Percentiles rank a stretch among this genome's conserved stretches.
phyloP scores from a whole-genome alignment of 2,329 filamentous ascomycete species.

The Teratosphaeria pseudoeucalypti region DNA sequence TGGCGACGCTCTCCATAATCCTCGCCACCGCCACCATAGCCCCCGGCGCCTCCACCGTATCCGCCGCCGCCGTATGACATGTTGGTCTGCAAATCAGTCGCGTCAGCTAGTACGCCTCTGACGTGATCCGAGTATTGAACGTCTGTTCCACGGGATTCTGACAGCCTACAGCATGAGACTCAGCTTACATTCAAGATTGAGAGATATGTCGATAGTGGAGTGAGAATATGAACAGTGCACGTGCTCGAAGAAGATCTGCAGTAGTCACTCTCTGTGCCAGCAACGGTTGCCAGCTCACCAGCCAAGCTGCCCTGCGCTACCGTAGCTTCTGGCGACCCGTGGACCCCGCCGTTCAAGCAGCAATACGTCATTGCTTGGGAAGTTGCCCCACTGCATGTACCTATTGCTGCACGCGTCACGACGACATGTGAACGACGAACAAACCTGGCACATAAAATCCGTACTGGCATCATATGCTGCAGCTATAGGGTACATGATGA shows the following conservation, averaged over 20 bases:
- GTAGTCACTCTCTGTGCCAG: not conserved
- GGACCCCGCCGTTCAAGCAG: not conserved
- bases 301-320: not conserved
- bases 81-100: not conserved
- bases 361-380: not conserved
- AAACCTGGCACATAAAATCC: not conserved
- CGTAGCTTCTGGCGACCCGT: not conserved
- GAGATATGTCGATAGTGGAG: not conserved
- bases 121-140: too few species aligned
- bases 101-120: not conserved
- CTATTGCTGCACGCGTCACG: not conserved
- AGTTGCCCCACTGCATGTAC: not conserved
- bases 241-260: not conserved
- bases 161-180: too few species aligned
- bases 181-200: not conserved
- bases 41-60: constrained; percentile 11
- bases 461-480: not conserved
- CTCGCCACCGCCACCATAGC: constrained; percentile 8
- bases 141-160: too few species aligned
- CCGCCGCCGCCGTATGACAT: constrained; percentile 19
- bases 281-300: not conserved
- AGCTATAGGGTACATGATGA: not conserved
- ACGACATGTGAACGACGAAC: not conserved
- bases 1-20: constrained; percentile 2
- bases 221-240: not conserved